A percentile compares a stretch with the other conserved stretches of the same genome.
Evolutionary conservation across 495 filamentous ascomycete species (phyloP).

Genomic region (Penicillium dipodomyicola): DNA sequence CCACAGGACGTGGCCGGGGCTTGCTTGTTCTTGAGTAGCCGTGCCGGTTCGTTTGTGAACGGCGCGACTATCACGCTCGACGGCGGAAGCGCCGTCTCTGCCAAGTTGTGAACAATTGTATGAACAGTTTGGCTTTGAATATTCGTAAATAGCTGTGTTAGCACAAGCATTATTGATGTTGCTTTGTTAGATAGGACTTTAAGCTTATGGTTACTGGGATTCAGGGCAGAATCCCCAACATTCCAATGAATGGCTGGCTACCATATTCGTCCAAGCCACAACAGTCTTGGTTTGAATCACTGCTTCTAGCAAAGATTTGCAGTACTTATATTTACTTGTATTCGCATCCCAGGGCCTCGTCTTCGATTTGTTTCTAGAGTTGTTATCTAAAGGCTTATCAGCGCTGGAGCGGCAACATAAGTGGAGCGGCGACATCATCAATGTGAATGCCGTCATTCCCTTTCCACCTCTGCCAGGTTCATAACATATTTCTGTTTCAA

Average conservation of each 20-base stretch:
- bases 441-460: conserved; percentile 21
- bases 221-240: conserved; percentile 8
- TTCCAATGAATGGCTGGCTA: conserved; percentile 18
- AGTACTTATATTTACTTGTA: not conserved
- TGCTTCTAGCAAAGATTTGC: not conserved
- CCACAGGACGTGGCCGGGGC: conserved; percentile 73
- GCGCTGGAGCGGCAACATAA: conserved; percentile 18
- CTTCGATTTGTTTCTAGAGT: not conserved
- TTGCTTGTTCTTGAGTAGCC: conserved; percentile 69
- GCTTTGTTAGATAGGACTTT: not conserved
- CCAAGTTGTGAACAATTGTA: conserved; percentile 48
- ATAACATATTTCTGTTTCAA: conserved; percentile 4
- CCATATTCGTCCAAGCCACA: not conserved
- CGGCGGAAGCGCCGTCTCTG: conserved; percentile 56
- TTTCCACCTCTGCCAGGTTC: conserved; percentile 19
- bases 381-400: conserved; percentile 23
- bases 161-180: not conserved
- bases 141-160: not conserved
- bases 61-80: conserved; percentile 74
- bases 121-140: not conserved
- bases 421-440: conserved; percentile 40
- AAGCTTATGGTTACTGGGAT: not conserved
- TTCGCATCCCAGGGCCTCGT: not conserved
- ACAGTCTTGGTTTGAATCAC: not conserved
- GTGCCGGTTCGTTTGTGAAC: conserved; percentile 71